These are phyloP conservation scores for Gossypium davidsonii DNA, from an alignment of 441 rosid genomes.

Conservation along the genomic window DNA sequence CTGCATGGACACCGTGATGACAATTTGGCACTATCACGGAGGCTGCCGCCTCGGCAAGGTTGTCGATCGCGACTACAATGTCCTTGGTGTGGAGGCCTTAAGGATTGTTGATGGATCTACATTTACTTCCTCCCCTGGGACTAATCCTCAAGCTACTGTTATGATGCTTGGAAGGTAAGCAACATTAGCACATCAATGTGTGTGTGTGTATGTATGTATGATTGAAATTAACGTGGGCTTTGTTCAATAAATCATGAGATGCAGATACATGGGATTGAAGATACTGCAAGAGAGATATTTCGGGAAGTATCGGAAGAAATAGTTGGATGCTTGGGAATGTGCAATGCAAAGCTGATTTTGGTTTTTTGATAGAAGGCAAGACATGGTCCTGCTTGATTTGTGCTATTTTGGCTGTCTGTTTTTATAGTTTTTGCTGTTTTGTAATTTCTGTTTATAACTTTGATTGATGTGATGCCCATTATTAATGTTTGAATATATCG, in stretches of 20 bases:
- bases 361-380: no score
- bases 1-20: constrained; percentile 53
- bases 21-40: constrained; percentile 65
- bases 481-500: no score
- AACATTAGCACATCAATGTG: neutral
- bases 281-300: constrained; percentile 31
- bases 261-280: constrained; percentile 55
- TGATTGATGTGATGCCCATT: no score
- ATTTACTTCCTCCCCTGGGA: constrained; percentile 49
- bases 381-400: no score
- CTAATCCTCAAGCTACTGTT: constrained; percentile 63
- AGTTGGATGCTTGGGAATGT: neutral
- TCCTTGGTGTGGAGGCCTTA: constrained; percentile 32
- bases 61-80: constrained; percentile 41
- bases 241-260: neutral
- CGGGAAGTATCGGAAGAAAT: neutral
- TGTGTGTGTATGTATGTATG: neutral
- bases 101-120: constrained; percentile 37
- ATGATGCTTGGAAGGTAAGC: constrained; percentile 71
- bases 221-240: neutral
- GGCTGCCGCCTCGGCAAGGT: constrained; percentile 52
- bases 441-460: no score
- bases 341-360: neutral
- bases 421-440: no score
- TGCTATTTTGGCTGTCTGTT: no score